Percentiles rank a stretch among this genome's conserved stretches.
These are phyloP conservation scores for Ceratobasidium sp. DNA, from an alignment of 1,284 basidiomycete species.

Conservation along the genomic window DNA sequence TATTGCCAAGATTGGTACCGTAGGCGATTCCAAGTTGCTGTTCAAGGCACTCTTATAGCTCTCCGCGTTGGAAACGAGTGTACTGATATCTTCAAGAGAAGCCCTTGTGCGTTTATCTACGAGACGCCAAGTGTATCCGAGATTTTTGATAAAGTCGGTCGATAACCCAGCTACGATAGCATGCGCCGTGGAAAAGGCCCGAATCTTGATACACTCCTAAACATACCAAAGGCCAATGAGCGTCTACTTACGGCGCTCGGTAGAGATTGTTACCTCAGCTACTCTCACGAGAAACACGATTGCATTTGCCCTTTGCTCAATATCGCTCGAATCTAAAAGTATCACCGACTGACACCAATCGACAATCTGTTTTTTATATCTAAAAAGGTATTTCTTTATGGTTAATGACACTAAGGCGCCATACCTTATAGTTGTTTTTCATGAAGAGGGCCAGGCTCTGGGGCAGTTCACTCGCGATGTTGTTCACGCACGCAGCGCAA, in stretches of 20 bases:
- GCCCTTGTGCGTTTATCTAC: conserved; percentile 31
- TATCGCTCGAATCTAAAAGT: conserved; percentile 17
- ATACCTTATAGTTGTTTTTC: conserved; percentile 29
- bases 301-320: conserved; percentile 16
- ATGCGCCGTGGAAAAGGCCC: conserved; percentile 28
- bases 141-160: conserved; percentile 13
- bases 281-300: conserved; percentile 9
- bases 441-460: conserved; percentile 7
- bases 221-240: too few relatives aligned
- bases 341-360: conserved; percentile 34
- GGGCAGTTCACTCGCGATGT: conserved; percentile 15
- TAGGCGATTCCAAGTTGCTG: neutral
- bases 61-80: conserved; percentile 1
- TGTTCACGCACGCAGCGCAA: conserved; percentile 26
- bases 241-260: neutral
- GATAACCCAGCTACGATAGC: conserved; percentile 32
- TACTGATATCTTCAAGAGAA: conserved; percentile 22
- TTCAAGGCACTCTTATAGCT: conserved; percentile 13
- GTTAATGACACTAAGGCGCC: too few relatives aligned
- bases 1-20: conserved; percentile 19
- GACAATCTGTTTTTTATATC: neutral
- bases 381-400: neutral
- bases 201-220: conserved; percentile 25
- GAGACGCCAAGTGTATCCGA: conserved; percentile 28
- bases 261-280: conserved; percentile 4